Percentiles rank a stretch among this genome's conserved stretches.
phyloP scores from a whole-genome alignment of 208 protist species.

The Trypanosoma grayi region DNA sequence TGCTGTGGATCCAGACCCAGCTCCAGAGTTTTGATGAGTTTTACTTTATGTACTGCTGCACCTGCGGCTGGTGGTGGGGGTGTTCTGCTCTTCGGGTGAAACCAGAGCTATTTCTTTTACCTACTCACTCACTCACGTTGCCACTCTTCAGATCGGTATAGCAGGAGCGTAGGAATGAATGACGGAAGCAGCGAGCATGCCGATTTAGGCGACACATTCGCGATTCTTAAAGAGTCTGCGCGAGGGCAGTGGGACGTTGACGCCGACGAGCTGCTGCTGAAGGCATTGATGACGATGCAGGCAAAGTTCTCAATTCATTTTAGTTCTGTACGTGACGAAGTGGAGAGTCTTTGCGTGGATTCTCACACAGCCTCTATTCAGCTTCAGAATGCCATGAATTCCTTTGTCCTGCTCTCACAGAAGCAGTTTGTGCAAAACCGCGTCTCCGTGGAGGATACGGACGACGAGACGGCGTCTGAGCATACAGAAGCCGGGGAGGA shows the following conservation, averaged over 20 bases:
- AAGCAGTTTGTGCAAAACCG: constrained; percentile 78
- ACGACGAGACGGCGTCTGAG: constrained; percentile 4
- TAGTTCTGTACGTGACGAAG: constrained; percentile 18
- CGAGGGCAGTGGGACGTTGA: constrained; percentile 38
- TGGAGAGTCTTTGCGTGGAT: constrained; percentile 38
- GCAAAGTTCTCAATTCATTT: constrained; percentile 29
- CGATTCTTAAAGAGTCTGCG: constrained; percentile 26
- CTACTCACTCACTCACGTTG: background rate
- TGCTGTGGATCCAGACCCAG: background rate
- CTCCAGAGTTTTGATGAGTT: background rate
- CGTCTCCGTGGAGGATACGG: constrained; percentile 44
- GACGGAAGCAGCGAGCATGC: constrained; percentile 10
- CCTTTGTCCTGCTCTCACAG: constrained; percentile 59
- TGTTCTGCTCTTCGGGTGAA: background rate
- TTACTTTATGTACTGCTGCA: background rate
- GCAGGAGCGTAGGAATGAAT: constrained; percentile 15
- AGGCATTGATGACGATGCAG: constrained; percentile 41
- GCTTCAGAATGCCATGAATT: constrained; percentile 58
- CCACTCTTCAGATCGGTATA: background rate
- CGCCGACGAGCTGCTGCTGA: constrained; percentile 45
- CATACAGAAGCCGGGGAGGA: constrained; percentile 11
- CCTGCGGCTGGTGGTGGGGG: background rate
- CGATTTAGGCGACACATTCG: constrained; percentile 22
- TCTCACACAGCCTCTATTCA: constrained; percentile 28
- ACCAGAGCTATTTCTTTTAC: constrained; percentile 9